Evolutionary conservation across 441 rosid species (phyloP), one percentile per base, ranked within the genome.

Genomic region (Raphanus hybrid): DNA sequence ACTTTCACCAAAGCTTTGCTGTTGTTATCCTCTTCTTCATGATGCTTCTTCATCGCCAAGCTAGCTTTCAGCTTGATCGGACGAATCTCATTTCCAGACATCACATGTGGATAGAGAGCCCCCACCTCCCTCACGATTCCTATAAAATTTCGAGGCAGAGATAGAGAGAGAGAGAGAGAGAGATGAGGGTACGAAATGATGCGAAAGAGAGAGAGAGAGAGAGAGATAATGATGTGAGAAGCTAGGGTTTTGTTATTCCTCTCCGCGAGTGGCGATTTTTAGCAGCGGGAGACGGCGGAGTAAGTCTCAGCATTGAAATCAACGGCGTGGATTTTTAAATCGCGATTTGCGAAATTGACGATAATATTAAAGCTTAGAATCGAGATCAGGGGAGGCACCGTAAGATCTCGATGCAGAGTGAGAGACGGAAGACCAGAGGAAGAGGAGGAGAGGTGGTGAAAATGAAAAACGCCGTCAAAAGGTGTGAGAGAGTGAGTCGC

Each of bases 41-140:
- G 26, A 26, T 11, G 59, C 60, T 54, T 73, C 6, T 26, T 50
- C n/a, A 37, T 62, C 52, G 57, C 66, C 66, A 61, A 69, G 11
- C 23, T 5, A 55, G 54, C 54, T 43, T 41, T 67, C 12, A 41
- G 43, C 55, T 72, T 48, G 29, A 18, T 48, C 73, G 50, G 35
- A 67, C 69, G 9, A 67, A 27, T 12, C 58, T 10, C 64, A 69
- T 27, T 60, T 1, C 20, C 61, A 9, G 65, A 37, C 58, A 72
- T 72, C 69, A 54, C 77, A 64, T 52, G 9, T 63, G 16, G 34
- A 29, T 29, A 29, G 34, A 29, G 27, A 59, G 66, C 26, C 20
- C 29, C 57, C 8, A 4, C 39, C 39, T 34, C 37, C 41, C 43
- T 39, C 18, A 11, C 41, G 65, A 16, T 37, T 14, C 37, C 78